Percentiles rank a stretch among this genome's conserved stretches.
Evolutionary conservation across 768 basidiomycete species (phyloP).

Genomic region (Coprinellus aureogranulatus): DNA sequence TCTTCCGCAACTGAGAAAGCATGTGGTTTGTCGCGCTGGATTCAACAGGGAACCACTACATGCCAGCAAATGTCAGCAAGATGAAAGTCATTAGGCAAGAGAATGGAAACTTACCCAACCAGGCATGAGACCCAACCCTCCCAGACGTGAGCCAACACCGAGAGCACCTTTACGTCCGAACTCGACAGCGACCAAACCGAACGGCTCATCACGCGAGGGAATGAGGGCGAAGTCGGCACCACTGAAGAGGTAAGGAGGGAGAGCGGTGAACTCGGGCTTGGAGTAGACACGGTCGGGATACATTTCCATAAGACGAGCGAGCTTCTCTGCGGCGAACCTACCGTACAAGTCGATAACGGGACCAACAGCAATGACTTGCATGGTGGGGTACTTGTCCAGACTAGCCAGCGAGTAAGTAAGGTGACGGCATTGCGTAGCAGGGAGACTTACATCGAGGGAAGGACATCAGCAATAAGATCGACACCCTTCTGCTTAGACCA

Average conservation of each 20-base stretch:
- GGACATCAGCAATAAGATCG: conserved; percentile 94
- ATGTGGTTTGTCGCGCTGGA: conserved; percentile 90
- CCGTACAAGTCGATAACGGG: conserved; percentile 96
- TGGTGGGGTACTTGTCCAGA: conserved; percentile 79
- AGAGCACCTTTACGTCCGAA: conserved; percentile 96
- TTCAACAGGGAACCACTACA: conserved; percentile 95
- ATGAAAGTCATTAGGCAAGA: neutral
- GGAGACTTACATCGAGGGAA: conserved; percentile 74
- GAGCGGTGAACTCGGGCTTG: conserved; percentile 94
- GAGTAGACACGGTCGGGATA: conserved; percentile 92
- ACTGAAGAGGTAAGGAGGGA: conserved; percentile 90
- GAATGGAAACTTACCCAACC: conserved; percentile 77
- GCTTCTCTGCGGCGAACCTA: conserved; percentile 92
- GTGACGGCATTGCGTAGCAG: conserved; percentile 4
- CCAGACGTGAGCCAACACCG: conserved; percentile 90
- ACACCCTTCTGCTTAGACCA: conserved; percentile 99
- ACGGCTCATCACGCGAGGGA: conserved; percentile 94
- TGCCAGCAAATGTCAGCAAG: conserved; percentile 4
- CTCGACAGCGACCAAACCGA: conserved; percentile 93
- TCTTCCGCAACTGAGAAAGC: conserved; percentile 91
- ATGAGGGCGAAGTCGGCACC: conserved; percentile 96
- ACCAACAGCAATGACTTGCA: conserved; percentile 87
- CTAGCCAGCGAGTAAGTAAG: conserved; percentile 34
- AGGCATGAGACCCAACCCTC: conserved; percentile 95
- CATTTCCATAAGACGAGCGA: conserved; percentile 89